Evolutionary conservation across 208 protist genomes (phyloP).

Genomic region (Dictyostelium gargantuum): DNA sequence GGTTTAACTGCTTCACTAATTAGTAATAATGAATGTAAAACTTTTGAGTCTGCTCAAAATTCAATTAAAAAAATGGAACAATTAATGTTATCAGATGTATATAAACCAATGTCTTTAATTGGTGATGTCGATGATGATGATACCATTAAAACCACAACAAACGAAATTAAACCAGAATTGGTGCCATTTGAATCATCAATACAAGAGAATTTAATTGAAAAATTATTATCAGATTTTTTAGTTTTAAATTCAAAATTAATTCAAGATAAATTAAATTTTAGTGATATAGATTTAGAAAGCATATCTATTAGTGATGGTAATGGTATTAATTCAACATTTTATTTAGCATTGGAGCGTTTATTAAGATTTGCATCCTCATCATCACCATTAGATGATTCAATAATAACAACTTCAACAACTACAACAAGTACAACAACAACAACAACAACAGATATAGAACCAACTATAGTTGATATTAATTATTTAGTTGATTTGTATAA

Average conservation of each 20-base stretch:
- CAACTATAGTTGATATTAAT: neutral
- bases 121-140: too few relatives aligned
- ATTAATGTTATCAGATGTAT: neutral
- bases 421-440: neutral
- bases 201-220: neutral
- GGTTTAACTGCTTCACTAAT: constrained; percentile 8
- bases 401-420: too few relatives aligned
- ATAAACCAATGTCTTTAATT: neutral
- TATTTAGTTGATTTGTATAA: neutral
- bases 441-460: neutral
- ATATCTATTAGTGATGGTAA: too few relatives aligned
- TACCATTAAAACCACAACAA: too few relatives aligned
- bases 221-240: neutral
- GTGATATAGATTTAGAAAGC: neutral
- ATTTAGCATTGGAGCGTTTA: neutral
- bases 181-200: neutral
- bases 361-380: too few relatives aligned
- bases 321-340: neutral
- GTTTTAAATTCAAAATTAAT: neutral
- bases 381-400: too few relatives aligned
- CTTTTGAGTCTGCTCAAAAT: neutral
- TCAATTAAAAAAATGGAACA: neutral
- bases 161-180: neutral
- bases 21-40: neutral
- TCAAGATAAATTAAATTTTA: neutral